Evolutionary conservation across 306 rosid species (phyloP).

Genomic region (Argentina anserina): DNA sequence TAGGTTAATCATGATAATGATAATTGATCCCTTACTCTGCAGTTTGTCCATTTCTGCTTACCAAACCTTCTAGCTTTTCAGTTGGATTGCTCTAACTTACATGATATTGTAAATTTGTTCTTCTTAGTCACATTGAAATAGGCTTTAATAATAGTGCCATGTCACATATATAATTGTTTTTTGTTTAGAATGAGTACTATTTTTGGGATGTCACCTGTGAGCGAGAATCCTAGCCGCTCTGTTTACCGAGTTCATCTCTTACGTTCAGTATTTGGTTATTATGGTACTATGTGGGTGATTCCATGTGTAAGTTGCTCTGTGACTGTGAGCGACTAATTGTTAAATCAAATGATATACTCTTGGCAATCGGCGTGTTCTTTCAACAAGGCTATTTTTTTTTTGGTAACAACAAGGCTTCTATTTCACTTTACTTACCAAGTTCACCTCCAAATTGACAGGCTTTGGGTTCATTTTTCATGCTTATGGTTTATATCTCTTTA

Average conservation of each 20-base stretch:
- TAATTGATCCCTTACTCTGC: not conserved
- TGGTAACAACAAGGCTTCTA: not conserved
- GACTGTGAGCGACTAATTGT: not conserved
- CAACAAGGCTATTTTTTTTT: too few relatives aligned
- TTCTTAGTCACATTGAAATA: not conserved
- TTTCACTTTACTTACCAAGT: constrained; percentile 22
- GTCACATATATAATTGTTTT: not conserved
- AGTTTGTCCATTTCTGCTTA: not conserved
- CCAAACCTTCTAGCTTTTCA: not conserved
- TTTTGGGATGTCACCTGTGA: not conserved
- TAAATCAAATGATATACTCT: not conserved
- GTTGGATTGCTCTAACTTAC: not conserved
- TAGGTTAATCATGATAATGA: not conserved
- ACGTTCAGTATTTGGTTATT: not conserved
- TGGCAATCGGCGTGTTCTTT: not conserved
- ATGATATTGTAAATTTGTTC: not conserved
- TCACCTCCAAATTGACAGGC: constrained; percentile 50
- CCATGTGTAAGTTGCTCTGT: not conserved
- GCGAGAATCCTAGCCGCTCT: not conserved
- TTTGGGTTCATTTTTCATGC: constrained; percentile 85
- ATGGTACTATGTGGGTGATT: not conserved
- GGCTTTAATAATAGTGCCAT: not conserved
- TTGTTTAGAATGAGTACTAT: not conserved
- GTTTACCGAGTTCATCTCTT: too few relatives aligned
- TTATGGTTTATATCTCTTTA: constrained; percentile 78